phyloP scores from a whole-genome alignment of 1,284 basidiomycete species.

The Boletus semigastroideus region DNA sequence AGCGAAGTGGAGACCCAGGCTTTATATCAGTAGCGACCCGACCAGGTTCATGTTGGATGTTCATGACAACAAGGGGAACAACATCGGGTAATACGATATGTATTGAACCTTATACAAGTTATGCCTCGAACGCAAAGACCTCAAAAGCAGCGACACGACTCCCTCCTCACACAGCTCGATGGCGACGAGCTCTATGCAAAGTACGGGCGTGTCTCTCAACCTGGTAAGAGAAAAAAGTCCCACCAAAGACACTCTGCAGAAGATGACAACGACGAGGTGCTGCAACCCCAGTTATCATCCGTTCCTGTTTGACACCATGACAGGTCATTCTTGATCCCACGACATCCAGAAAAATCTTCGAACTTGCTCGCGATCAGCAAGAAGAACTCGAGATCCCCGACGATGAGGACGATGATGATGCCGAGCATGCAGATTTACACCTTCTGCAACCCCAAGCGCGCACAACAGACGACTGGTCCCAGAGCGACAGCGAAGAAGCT shows the following conservation, averaged over 20 bases:
- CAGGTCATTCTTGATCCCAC: conserved; percentile 82
- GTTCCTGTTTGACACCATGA: conserved; percentile 1
- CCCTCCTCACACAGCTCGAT: conserved; percentile 78
- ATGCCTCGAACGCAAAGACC: conserved; percentile 67
- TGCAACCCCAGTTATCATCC: neutral
- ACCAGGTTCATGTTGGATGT: too few relatives aligned
- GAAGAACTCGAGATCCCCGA: conserved; percentile 74
- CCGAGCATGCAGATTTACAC: conserved; percentile 37
- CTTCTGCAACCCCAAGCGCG: conserved; percentile 37
- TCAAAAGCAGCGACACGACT: conserved; percentile 73
- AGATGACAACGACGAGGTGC: conserved; percentile 49
- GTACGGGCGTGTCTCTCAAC: conserved; percentile 75
- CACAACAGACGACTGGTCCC: conserved; percentile 39
- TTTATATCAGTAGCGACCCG: too few relatives aligned
- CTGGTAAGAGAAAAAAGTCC: conserved; percentile 70
- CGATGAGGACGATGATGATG: conserved; percentile 41
- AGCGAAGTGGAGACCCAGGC: too few relatives aligned
- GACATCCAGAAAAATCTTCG: conserved; percentile 87
- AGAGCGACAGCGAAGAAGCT: conserved; percentile 52
- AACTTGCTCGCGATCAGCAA: conserved; percentile 92
- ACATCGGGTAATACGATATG: too few relatives aligned
- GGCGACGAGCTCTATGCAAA: conserved; percentile 74
- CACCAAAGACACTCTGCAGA: conserved; percentile 46
- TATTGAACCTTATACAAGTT: too few relatives aligned
- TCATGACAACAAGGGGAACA: too few relatives aligned